Evolutionary conservation across 495 filamentous ascomycete genomes (phyloP), one percentile per base, ranked within the genome.

Genomic region (Hypoxylon cercidicola): DNA sequence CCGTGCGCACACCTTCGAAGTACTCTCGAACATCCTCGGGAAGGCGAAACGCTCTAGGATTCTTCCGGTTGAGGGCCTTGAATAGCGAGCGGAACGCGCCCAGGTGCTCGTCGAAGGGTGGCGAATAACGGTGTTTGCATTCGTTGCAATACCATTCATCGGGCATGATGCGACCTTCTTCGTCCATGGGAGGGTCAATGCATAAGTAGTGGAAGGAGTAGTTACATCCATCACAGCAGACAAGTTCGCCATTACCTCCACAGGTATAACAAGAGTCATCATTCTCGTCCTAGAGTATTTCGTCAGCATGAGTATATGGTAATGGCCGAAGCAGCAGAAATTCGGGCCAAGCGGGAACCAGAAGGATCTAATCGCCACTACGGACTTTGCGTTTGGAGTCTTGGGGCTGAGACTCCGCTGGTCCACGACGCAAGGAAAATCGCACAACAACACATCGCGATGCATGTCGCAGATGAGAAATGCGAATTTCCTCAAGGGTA

Each of bases 151-250:
- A 93, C 90, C 92, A 98, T 62, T 91, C 87, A 18, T 87, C 88
- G 32, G 90, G 84, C 39, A 89, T 88, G 46, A 11, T 10, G 30
- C 8, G 30, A 32, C 86, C 81, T 51, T 82, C 78, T 18, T 85
- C 81, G 47, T 86, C 81, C 63, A 93, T 77, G 4, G 92, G 90
- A 53, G 94, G 93, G 69, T 94, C 87, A 43, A 93, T 79, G 73
- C 95, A 99, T 43, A 80, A 79, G 70, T 93, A 92, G 74, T 99
- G 95, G 76, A 93, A 97, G 0, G 92, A 90, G 44, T 89, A 86
- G 15, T 85, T 82, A 78, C 95, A 99, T 46, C 89, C 89, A 75
- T 98, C 95, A 74, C 95, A 99, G 77, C 94, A 97, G 57, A 98
- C 79, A 21, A 99, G 80, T 51, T 89, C 82, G n/a, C 95, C 95